These are phyloP conservation scores for Trichomonas gallinae DNA, from an alignment of 208 protist species.

Conservation along the genomic window DNA sequence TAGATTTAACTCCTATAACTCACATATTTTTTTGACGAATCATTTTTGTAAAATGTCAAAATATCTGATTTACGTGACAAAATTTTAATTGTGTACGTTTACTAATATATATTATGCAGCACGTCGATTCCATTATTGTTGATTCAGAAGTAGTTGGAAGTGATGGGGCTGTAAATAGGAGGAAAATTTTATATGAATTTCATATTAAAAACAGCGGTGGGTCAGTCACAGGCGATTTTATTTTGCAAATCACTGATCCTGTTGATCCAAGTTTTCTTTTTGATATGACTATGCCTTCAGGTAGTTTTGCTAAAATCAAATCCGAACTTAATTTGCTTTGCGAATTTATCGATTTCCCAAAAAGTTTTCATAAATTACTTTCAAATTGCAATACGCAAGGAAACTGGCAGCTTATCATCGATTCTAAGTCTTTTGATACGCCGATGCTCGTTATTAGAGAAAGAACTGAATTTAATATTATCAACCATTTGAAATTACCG, in stretches of 20 bases:
- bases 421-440: not conserved
- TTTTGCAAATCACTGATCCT: not conserved
- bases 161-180: not conserved
- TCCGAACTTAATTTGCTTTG: not conserved
- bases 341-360: not conserved
- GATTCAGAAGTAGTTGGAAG: not conserved
- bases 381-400: not conserved
- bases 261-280: not conserved
- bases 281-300: not conserved
- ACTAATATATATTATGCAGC: no score
- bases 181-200: not conserved
- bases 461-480: not conserved
- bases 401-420: not conserved
- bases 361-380: not conserved
- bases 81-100: no score
- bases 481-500: not conserved
- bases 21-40: no score
- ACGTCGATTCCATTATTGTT: not conserved
- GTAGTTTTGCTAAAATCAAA: not conserved
- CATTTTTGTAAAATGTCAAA: no score
- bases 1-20: no score
- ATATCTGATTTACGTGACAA: no score
- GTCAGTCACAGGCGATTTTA: not conserved
- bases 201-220: not conserved
- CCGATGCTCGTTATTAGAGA: not conserved